Evolutionary conservation across 1,284 basidiomycete genomes (phyloP).

Genomic region (Pyrrhoderma noxium): DNA sequence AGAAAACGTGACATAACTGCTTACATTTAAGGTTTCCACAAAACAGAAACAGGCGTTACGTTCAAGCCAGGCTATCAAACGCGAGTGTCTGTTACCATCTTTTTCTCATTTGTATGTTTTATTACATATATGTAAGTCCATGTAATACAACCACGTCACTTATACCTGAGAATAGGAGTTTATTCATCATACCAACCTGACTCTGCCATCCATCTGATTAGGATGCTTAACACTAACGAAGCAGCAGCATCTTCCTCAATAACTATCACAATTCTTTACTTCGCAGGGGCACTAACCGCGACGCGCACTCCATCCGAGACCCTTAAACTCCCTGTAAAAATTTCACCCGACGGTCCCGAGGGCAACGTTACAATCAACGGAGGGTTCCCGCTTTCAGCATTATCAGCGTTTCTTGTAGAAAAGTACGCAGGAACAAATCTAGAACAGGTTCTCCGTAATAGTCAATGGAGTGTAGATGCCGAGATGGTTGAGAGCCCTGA

Average conservation of each 20-base stretch:
- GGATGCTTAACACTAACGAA: too few species aligned
- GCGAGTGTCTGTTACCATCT: too few species aligned
- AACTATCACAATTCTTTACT: slow-evolving; percentile 65
- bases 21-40: too few species aligned
- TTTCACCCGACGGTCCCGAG: background rate
- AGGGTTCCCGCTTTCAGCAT: slow-evolving; percentile 43
- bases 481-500: slow-evolving; percentile 68
- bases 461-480: slow-evolving; percentile 72
- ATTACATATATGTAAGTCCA: too few species aligned
- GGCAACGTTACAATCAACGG: background rate
- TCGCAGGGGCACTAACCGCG: slow-evolving; percentile 70
- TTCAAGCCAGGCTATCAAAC: too few species aligned
- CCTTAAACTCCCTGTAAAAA: slow-evolving; percentile 33
- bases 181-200: too few species aligned
- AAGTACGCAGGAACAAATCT: slow-evolving; percentile 47
- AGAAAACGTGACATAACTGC: too few species aligned
- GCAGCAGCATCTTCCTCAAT: background rate
- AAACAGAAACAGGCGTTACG: too few species aligned
- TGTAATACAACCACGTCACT: too few species aligned
- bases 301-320: slow-evolving; percentile 47
- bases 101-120: too few species aligned
- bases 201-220: too few species aligned
- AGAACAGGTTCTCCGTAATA: slow-evolving; percentile 44
- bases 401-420: slow-evolving; percentile 42
- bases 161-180: too few species aligned